Conservation (phyloP, 1,139 yeast genomes). For the Yamadazyma taylorii region DNA sequence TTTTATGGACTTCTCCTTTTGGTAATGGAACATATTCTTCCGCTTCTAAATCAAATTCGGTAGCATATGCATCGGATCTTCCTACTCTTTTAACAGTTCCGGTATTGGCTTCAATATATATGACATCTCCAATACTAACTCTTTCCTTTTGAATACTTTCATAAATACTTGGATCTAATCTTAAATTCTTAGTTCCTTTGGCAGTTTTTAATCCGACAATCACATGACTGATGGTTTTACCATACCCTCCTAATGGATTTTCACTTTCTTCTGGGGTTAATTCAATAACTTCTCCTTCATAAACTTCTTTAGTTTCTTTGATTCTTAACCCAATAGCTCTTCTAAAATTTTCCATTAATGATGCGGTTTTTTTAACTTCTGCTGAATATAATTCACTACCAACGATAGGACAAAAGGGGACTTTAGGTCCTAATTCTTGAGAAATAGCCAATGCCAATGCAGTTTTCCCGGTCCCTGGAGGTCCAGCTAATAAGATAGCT, state of each 20-base stretch:
- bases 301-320: constrained; percentile 96
- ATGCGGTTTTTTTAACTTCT: constrained; percentile 96
- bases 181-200: constrained; percentile 88
- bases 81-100: constrained; percentile 98
- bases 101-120: constrained; percentile 94
- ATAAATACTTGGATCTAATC: constrained; percentile 93
- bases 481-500: constrained; percentile 94
- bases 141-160: constrained; percentile 96
- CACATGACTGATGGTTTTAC: constrained; percentile 93
- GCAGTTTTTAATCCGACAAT: constrained; percentile 93
- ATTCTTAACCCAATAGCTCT: constrained; percentile 94
- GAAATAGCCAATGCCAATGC: constrained; percentile 95
- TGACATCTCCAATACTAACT: constrained; percentile 93
- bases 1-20: constrained; percentile 97
- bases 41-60: constrained; percentile 96
- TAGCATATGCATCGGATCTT: constrained; percentile 95
- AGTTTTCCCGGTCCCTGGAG: constrained; percentile 98
- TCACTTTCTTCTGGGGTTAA: constrained; percentile 96
- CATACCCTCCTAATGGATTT: constrained; percentile 96
- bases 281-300: constrained; percentile 98
- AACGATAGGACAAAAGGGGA: constrained; percentile 96
- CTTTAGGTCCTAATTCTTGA: constrained; percentile 97
- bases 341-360: constrained; percentile 95
- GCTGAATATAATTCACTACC: constrained; percentile 96
- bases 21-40: constrained; percentile 99